Conservation (phyloP, 2,329 filamentous ascomycete genomes). For the Monosporascus sp. region DNA sequence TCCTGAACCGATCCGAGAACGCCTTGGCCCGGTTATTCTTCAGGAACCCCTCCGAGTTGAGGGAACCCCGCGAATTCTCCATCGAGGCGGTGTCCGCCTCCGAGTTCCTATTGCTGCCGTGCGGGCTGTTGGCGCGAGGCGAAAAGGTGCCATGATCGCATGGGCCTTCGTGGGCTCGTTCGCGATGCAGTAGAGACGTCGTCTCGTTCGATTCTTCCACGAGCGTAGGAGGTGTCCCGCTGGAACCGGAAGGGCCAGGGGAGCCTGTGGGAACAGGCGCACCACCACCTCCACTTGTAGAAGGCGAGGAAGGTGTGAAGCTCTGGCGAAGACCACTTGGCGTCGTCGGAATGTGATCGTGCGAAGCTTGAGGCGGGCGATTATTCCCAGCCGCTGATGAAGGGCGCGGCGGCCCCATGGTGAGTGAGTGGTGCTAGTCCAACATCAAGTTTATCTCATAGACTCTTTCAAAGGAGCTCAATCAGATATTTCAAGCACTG, state of each 20-base stretch:
- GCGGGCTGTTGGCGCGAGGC: constrained; percentile 53
- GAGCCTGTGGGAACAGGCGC: background rate
- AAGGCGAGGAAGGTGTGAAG: constrained; percentile 18
- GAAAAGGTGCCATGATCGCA: constrained; percentile 77
- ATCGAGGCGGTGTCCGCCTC: constrained; percentile 24
- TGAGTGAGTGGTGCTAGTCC: too few species aligned
- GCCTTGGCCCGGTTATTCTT: constrained; percentile 40
- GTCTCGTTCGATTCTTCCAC: constrained; percentile 37
- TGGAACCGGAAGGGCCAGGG: constrained; percentile 10
- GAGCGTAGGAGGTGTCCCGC: constrained; percentile 2
- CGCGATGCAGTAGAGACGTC: constrained; percentile 41
- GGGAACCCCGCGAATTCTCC: constrained; percentile 29
- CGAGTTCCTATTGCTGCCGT: constrained; percentile 26
- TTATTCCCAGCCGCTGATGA: too few species aligned
- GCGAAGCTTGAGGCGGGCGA: constrained; percentile 1
- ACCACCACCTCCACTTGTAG: background rate
- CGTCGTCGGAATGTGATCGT: constrained; percentile 23
- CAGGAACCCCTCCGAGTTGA: constrained; percentile 31
- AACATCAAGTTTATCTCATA: too few species aligned
- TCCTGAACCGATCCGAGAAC: constrained; percentile 49
- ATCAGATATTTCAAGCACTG: too few species aligned
- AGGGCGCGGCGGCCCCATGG: too few species aligned
- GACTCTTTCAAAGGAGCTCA: too few species aligned
- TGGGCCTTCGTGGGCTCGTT: constrained; percentile 39
- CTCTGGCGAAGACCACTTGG: constrained; percentile 28